These are phyloP conservation scores for Coccomyxa sp. DNA, from an alignment of 139 green algal species.

Conservation along the genomic window DNA sequence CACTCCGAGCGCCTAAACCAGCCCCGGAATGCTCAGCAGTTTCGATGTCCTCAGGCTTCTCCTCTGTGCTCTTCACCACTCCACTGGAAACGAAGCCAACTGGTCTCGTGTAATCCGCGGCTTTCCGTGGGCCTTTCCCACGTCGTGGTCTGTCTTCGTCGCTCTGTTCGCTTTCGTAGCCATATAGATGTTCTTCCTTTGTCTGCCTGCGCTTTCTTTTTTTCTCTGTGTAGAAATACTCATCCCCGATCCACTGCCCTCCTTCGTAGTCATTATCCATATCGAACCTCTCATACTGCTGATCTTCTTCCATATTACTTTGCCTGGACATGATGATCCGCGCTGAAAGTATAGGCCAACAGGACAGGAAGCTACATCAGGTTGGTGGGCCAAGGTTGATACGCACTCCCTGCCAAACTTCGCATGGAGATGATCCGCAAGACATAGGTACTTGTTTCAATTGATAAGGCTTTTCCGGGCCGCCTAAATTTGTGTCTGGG, in stretches of 20 bases:
- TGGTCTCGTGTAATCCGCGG: constrained; percentile 61
- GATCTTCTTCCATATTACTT: constrained; percentile 50
- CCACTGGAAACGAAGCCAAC: constrained; percentile 83
- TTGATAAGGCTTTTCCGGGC: too few relatives aligned
- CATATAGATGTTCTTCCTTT: constrained; percentile 84
- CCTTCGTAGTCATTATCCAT: constrained; percentile 84
- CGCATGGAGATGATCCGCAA: too few relatives aligned
- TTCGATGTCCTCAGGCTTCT: constrained; percentile 16
- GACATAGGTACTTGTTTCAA: too few relatives aligned
- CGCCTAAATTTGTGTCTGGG: too few relatives aligned
- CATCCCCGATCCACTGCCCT: constrained; percentile 72
- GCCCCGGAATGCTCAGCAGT: not conserved
- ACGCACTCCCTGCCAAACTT: too few relatives aligned
- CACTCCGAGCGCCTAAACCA: constrained; percentile 19
- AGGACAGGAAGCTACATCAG: too few relatives aligned
- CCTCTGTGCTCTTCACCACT: constrained; percentile 17
- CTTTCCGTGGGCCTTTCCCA: constrained; percentile 19
- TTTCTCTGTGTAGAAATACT: constrained; percentile 76
- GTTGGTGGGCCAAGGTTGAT: too few relatives aligned
- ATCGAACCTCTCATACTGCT: constrained; percentile 65
- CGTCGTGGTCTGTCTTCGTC: constrained; percentile 30
- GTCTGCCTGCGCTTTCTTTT: constrained; percentile 64
- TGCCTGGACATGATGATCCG: too few relatives aligned
- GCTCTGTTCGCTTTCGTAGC: constrained; percentile 67
- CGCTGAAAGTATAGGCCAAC: too few relatives aligned